Conservation (phyloP, 176 grass and related monocot species). For the Themeda triandra region DNA sequence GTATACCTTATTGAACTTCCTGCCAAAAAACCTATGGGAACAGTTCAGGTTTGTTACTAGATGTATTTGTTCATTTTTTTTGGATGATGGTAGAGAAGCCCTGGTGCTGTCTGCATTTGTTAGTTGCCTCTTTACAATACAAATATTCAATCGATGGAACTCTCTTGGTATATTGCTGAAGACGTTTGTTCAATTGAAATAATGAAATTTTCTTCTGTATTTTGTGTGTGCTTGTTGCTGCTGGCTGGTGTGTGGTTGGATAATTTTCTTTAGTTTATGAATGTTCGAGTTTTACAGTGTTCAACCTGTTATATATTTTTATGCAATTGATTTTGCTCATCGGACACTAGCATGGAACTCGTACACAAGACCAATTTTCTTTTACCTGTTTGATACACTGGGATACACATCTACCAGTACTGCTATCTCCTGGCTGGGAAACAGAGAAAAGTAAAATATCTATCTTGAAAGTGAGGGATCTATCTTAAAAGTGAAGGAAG, state of each 20-base stretch:
- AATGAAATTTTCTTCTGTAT: background rate
- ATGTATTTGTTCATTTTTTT: background rate
- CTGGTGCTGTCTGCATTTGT: background rate
- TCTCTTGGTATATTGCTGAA: background rate
- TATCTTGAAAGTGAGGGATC: background rate
- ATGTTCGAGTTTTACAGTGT: background rate
- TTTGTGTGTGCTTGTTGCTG: background rate
- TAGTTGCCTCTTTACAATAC: background rate
- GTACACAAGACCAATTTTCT: background rate
- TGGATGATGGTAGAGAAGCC: background rate
- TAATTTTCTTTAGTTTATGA: background rate
- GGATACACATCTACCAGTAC: background rate
- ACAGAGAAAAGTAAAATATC: background rate
- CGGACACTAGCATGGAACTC: background rate
- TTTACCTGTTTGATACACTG: background rate
- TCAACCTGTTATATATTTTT: background rate
- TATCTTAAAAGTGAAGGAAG: background rate
- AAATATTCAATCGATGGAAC: background rate
- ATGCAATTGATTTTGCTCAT: background rate
- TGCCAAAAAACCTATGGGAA: conserved; percentile 96
- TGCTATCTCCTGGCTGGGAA: background rate
- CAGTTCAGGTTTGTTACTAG: conserved; percentile 55
- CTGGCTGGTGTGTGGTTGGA: background rate
- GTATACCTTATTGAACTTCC: conserved; percentile 83
- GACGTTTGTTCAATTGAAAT: background rate